Conservation (phyloP, 129 eudicot genomes). For the Artemisia tridentata region DNA sequence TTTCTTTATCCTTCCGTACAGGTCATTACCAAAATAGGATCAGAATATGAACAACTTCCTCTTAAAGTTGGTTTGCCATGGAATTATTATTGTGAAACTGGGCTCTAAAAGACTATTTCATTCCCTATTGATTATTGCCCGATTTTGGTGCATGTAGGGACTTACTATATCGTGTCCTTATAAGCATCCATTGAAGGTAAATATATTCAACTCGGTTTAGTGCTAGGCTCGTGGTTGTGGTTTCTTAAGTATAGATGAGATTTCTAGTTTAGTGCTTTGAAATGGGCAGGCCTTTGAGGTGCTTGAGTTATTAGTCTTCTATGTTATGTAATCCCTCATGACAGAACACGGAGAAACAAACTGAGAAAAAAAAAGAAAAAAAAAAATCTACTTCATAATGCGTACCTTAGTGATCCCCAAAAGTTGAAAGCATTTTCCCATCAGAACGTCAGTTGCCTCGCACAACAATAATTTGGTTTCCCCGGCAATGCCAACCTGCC, state of each 20-base stretch:
- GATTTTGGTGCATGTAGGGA: conserved; percentile 13
- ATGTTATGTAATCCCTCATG: not conserved
- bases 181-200: not conserved
- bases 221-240: not conserved
- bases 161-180: not conserved
- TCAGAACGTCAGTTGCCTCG: too few species aligned
- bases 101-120: not conserved
- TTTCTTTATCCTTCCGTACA: too few species aligned
- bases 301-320: conserved; percentile 4
- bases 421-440: too few species aligned
- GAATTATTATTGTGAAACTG: not conserved
- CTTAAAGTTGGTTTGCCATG: not conserved
- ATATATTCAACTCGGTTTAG: not conserved
- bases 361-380: too few species aligned
- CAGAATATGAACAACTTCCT: too few species aligned
- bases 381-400: too few species aligned
- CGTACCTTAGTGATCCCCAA: too few species aligned
- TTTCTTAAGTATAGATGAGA: conserved; percentile 1
- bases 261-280: conserved; percentile 14
- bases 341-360: too few species aligned
- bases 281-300: conserved; percentile 16
- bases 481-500: too few species aligned
- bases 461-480: too few species aligned
- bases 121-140: not conserved
- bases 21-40: too few species aligned